Percentiles rank a stretch among this genome's conserved stretches.
Evolutionary conservation across 2,329 filamentous ascomycete species (phyloP).

Genomic region (Fusarium keratoplasticum): DNA sequence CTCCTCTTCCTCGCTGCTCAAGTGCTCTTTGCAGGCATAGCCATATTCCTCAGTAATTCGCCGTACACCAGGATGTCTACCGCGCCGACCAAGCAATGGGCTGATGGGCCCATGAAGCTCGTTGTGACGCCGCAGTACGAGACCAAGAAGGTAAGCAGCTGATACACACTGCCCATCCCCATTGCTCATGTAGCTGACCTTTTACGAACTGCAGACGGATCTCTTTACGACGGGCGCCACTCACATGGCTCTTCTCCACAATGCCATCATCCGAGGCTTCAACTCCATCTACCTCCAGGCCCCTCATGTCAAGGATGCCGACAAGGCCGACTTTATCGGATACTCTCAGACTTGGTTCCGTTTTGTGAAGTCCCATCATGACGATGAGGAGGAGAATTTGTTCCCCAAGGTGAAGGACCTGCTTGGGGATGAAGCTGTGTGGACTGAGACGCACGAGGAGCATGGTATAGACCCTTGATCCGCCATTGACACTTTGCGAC

Average conservation of each 20-base stretch:
- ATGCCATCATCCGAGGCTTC: slow-evolving; percentile 71
- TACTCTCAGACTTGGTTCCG: slow-evolving; percentile 69
- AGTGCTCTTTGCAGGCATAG: slow-evolving; percentile 45
- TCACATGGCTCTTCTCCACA: slow-evolving; percentile 72
- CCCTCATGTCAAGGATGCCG: slow-evolving; percentile 60
- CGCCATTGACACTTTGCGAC: background rate
- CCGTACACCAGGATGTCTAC: slow-evolving; percentile 50
- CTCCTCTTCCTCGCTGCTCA: slow-evolving; percentile 45
- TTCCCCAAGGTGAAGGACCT: slow-evolving; percentile 66
- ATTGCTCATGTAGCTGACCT: background rate
- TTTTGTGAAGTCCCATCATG: slow-evolving; percentile 70
- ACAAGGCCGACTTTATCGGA: slow-evolving; percentile 67
- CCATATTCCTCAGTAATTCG: slow-evolving; percentile 48
- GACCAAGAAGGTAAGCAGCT: slow-evolving; percentile 60
- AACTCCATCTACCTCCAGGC: slow-evolving; percentile 73
- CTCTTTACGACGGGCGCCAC: slow-evolving; percentile 69
- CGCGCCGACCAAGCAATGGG: slow-evolving; percentile 57
- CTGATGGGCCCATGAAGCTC: slow-evolving; percentile 65
- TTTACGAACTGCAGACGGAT: slow-evolving; percentile 56
- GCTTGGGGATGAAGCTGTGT: slow-evolving; percentile 63
- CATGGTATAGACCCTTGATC: slow-evolving; percentile 56
- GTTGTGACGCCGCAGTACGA: slow-evolving; percentile 65
- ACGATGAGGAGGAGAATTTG: slow-evolving; percentile 68
- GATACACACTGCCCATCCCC: background rate
- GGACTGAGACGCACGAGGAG: slow-evolving; percentile 64